Evolutionary conservation across 2,329 filamentous ascomycete genomes (phyloP).

Genomic region (Magnaporthales sp.): DNA sequence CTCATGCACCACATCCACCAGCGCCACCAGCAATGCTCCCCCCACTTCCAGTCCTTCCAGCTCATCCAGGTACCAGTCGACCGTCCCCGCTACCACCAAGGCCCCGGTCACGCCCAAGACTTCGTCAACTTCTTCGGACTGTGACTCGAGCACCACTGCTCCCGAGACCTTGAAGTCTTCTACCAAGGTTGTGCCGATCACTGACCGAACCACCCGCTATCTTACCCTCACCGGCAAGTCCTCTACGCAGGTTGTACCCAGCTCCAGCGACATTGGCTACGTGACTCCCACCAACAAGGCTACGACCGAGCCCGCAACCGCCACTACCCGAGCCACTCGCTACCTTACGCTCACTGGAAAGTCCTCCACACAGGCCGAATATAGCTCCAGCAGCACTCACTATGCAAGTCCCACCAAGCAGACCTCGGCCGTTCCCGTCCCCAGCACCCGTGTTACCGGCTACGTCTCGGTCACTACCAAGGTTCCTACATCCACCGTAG

Average conservation of each 20-base stretch:
- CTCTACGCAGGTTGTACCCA: neutral
- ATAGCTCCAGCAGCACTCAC: too few species aligned
- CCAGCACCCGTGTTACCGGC: neutral
- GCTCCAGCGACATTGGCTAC: too few species aligned
- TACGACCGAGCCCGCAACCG: neutral
- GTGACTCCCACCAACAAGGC: too few species aligned
- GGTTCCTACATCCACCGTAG: slow-evolving; percentile 4
- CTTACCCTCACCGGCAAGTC: slow-evolving; percentile 2
- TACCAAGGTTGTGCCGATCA: neutral
- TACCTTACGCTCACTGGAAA: too few species aligned
- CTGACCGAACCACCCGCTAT: slow-evolving; percentile 1
- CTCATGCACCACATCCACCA: neutral
- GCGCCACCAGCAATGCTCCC: neutral
- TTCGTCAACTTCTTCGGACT: slow-evolving; percentile 8
- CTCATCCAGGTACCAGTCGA: neutral
- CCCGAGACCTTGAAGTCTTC: slow-evolving; percentile 5
- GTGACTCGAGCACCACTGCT: neutral
- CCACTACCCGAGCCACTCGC: too few species aligned
- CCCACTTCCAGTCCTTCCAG: neutral
- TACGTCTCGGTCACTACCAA: neutral
- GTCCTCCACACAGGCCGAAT: too few species aligned
- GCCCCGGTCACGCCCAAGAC: slow-evolving; percentile 4
- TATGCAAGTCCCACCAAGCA: too few species aligned
- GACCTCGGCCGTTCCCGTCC: neutral
- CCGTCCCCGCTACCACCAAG: slow-evolving; percentile 6